A percentile compares a stretch with the other conserved stretches of the same genome.
Conservation (phyloP, 805 yeast species). For the Kodamaea kaohsiungensis region DNA sequence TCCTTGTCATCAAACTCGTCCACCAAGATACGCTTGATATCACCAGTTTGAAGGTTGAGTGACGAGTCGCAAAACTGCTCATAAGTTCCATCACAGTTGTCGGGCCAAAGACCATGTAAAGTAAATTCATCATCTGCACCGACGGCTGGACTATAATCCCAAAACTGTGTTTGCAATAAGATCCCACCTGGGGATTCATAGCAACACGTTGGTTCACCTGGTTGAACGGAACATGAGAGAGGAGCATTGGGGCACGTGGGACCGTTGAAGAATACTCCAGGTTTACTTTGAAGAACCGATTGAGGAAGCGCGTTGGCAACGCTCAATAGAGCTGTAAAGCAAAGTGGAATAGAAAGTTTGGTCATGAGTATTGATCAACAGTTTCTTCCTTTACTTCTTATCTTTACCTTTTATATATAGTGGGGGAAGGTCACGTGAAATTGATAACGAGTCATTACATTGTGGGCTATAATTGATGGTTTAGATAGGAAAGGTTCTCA, state of each 20-base stretch:
- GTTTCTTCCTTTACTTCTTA: neutral
- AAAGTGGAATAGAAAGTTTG: neutral
- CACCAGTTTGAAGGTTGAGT: slow-evolving; percentile 38
- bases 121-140: slow-evolving; percentile 77
- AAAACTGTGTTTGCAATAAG: slow-evolving; percentile 82
- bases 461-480: neutral
- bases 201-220: slow-evolving; percentile 56
- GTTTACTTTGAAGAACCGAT: neutral
- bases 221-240: slow-evolving; percentile 50
- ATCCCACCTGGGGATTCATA: slow-evolving; percentile 87
- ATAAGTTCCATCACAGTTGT: slow-evolving; percentile 80
- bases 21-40: slow-evolving; percentile 34
- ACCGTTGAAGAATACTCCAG: slow-evolving; percentile 6
- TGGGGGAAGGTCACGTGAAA: neutral
- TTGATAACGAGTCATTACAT: too few relatives aligned
- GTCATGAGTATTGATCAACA: neutral
- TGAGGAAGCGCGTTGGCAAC: neutral
- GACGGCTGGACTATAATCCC: slow-evolving; percentile 79
- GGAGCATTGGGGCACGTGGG: slow-evolving; percentile 61
- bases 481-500: too few relatives aligned
- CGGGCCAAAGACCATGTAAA: slow-evolving; percentile 88
- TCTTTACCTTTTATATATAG: neutral
- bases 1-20: slow-evolving; percentile 46
- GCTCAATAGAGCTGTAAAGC: neutral
- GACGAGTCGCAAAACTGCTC: slow-evolving; percentile 72